These are phyloP conservation scores for Mycocentrospora acerina DNA, from an alignment of 2,329 filamentous ascomycete genomes.

Conservation along the genomic window DNA sequence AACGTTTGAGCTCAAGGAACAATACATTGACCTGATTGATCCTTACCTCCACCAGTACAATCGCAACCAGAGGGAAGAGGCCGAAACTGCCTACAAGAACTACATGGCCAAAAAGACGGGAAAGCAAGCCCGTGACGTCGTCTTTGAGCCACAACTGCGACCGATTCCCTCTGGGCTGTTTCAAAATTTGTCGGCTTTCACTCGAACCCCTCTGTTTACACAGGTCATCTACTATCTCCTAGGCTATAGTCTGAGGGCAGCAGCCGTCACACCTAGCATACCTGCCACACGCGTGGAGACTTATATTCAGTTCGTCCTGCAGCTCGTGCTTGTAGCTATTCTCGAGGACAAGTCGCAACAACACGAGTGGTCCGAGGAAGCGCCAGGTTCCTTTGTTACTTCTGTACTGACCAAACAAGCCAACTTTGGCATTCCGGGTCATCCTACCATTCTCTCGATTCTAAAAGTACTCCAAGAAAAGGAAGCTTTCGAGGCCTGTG, in stretches of 20 bases:
- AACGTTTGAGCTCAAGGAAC: slow-evolving; percentile 86
- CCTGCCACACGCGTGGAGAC: slow-evolving; percentile 83
- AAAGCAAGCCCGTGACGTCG: slow-evolving; percentile 76
- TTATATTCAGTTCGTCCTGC: slow-evolving; percentile 87
- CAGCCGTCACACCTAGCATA: slow-evolving; percentile 69
- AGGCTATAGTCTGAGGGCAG: slow-evolving; percentile 73
- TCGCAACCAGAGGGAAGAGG: slow-evolving; percentile 95
- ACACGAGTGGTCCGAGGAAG: slow-evolving; percentile 43
- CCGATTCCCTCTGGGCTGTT: slow-evolving; percentile 78
- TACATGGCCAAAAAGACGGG: slow-evolving; percentile 86
- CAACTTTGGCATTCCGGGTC: slow-evolving; percentile 40
- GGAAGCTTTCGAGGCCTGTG: slow-evolving; percentile 77
- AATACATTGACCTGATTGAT: slow-evolving; percentile 85
- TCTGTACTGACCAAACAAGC: slow-evolving; percentile 67
- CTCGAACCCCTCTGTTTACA: slow-evolving; percentile 79
- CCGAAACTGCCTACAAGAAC: slow-evolving; percentile 83
- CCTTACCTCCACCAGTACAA: slow-evolving; percentile 96
- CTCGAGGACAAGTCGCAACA: slow-evolving; percentile 70
- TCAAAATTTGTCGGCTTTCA: slow-evolving; percentile 74
- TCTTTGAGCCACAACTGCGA: slow-evolving; percentile 84
- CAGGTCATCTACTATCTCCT: slow-evolving; percentile 89
- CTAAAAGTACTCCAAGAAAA: slow-evolving; percentile 59
- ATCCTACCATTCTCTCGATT: slow-evolving; percentile 53
- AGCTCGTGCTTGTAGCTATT: slow-evolving; percentile 82
- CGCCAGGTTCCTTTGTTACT: slow-evolving; percentile 67